Base-by-base conservation (phyloP, 2,329 filamentous ascomycete species). In the Coniosporium tulheliwenetii region DNA sequence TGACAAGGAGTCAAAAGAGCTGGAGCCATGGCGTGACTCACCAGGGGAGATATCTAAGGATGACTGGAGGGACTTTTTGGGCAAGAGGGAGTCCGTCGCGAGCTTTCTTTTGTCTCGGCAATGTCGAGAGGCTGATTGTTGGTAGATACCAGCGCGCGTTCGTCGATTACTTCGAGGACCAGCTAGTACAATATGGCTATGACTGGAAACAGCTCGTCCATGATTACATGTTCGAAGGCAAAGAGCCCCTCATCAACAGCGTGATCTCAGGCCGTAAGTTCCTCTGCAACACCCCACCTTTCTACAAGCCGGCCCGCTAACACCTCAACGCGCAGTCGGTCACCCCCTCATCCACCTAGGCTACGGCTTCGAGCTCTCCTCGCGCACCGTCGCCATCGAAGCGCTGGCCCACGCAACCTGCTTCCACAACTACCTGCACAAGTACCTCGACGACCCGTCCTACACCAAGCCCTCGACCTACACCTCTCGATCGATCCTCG, bases 151-250 rank as follows among this genome's bases (percentile, higher is more conserved):
- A 98, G 60, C 75, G 89, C 44, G 89, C 86, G 1, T 98, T 80
- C 54, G 69, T 98, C 42, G 87, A 98, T 57, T 96, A 91, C 57
- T 96, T 93, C 55, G 91, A 98, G 58, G 91, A 98, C 57, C 77
- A 85, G 52, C 67, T 96, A 29, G 86, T 84, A 2, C 65, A 66
- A 13, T 74, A 79, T 51, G 69, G 76, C 31, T 96, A 95, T 56
- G 75, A 94, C 54, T 95, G 91, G 85, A 83, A 81, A 54, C 67
- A 70, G 40, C 75, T 93, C 2, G 66, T 93, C 8, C 65, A 76
- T 2, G 74, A 87, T 45, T 96, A 81, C 55, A 61, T 98, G 37
- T 83, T 89, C 47, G 62, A 69, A 35, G 81, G 79, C 30, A 71
- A 83, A 39, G 68, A 82, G 54, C 87, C 89, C 4, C 62, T 98